A percentile compares a stretch with the other conserved stretches of the same genome.
Conservation (phyloP, 2,329 filamentous ascomycete species). For the Aspergillus ibericus region DNA sequence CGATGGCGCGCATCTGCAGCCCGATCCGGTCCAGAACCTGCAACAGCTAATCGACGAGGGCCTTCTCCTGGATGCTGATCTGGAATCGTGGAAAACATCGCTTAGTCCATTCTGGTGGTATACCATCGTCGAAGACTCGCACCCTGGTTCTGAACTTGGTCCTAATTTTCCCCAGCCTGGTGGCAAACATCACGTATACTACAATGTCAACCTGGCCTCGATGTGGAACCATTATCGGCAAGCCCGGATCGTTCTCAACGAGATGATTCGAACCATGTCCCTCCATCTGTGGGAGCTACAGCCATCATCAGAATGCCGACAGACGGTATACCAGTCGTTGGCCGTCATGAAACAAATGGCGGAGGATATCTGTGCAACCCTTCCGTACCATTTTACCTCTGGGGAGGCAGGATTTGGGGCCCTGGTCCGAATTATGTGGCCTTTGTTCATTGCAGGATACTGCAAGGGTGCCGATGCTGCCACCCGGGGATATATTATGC, state of each 20-base stretch:
- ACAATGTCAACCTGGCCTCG: background rate
- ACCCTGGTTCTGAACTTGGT: background rate
- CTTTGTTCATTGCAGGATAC: constrained; percentile 19
- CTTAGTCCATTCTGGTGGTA: background rate
- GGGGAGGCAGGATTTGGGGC: constrained; percentile 10
- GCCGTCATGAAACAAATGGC: constrained; percentile 5
- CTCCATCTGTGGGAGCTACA: constrained; percentile 15
- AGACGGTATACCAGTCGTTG: background rate
- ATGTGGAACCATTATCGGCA: constrained; percentile 6
- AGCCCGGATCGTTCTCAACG: background rate
- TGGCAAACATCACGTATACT: background rate
- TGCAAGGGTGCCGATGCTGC: background rate
- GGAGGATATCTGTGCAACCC: constrained; percentile 20
- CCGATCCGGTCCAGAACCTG: background rate
- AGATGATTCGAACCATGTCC: constrained; percentile 1
- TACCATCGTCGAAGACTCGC: background rate
- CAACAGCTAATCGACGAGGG: background rate
- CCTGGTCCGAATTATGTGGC: constrained; percentile 16
- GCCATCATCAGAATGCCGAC: background rate
- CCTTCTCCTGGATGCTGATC: background rate
- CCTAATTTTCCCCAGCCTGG: background rate
- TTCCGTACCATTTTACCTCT: constrained; percentile 17
- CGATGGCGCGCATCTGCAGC: background rate
- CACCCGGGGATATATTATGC: background rate
- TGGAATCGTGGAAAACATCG: background rate